These are phyloP conservation scores for Neurospora pannonica DNA, from an alignment of 495 filamentous ascomycete genomes.

Conservation along the genomic window DNA sequence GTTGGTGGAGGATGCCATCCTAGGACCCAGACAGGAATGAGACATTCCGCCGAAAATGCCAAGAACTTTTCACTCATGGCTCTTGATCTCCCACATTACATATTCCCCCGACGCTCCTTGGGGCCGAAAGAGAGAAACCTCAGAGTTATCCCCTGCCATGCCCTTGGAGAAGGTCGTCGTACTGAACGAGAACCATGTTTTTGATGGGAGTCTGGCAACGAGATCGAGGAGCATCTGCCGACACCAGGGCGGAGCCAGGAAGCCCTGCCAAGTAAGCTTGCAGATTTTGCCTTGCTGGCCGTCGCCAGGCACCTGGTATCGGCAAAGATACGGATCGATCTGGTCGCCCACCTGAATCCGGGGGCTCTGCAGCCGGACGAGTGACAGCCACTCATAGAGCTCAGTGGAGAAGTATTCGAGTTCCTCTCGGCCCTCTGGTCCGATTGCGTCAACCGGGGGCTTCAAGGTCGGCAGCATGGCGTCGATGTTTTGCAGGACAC, in stretches of 20 bases:
- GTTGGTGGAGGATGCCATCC: constrained; percentile 61
- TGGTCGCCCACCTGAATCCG: constrained; percentile 55
- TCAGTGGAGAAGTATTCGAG: constrained; percentile 54
- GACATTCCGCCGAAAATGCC: not conserved
- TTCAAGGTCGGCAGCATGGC: constrained; percentile 43
- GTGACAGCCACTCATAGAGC: constrained; percentile 75
- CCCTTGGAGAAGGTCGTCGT: constrained; percentile 37
- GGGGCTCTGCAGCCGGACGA: constrained; percentile 64
- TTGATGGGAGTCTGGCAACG: constrained; percentile 28
- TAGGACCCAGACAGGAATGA: constrained; percentile 47
- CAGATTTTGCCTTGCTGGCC: constrained; percentile 28
- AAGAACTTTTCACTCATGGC: constrained; percentile 26
- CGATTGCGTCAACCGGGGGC: constrained; percentile 27
- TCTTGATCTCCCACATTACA: constrained; percentile 44
- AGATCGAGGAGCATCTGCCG: constrained; percentile 30
- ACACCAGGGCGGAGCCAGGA: constrained; percentile 38
- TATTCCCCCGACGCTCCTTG: constrained; percentile 38
- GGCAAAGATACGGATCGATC: constrained; percentile 71
- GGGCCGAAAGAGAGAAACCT: constrained; percentile 38
- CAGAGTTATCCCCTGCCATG: constrained; percentile 29
- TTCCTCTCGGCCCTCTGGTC: constrained; percentile 28
- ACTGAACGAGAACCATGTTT: constrained; percentile 42
- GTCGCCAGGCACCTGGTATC: constrained; percentile 59
- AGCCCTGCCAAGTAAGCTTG: constrained; percentile 46
- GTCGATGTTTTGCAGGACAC: constrained; percentile 20